Conservation (phyloP, 2,329 filamentous ascomycete genomes). For the Ophiostoma pallidulum region DNA sequence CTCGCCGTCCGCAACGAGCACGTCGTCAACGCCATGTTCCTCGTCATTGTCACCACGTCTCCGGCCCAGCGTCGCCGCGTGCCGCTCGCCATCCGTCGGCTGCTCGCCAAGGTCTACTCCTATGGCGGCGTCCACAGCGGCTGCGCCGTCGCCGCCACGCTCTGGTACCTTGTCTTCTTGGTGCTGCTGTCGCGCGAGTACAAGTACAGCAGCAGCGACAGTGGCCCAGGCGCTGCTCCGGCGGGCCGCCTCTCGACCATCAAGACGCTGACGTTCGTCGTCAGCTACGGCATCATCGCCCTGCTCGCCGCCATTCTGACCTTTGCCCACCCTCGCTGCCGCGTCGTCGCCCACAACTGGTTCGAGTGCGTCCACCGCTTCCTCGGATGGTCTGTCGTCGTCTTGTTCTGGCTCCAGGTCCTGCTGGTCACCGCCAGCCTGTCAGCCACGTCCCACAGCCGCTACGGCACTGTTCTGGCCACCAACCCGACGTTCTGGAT, state of each 20-base stretch:
- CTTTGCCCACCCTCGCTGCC: conserved; percentile 23
- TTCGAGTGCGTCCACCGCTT: conserved; percentile 30
- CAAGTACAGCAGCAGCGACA: background rate
- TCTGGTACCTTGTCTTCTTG: conserved; percentile 36
- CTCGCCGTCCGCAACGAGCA: conserved; percentile 42
- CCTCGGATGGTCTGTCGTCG: conserved; percentile 24
- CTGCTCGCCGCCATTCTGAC: conserved; percentile 22
- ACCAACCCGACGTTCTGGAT: conserved; percentile 53
- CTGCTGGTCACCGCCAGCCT: conserved; percentile 43
- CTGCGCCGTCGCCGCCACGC: conserved; percentile 37
- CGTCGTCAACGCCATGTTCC: conserved; percentile 42
- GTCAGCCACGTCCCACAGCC: conserved; percentile 19
- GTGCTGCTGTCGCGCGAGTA: conserved; percentile 26
- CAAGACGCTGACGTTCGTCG: conserved; percentile 20
- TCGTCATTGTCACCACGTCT: conserved; percentile 26
- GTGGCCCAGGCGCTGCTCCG: too few species aligned
- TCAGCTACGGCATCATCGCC: conserved; percentile 22
- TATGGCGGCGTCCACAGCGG: conserved; percentile 45
- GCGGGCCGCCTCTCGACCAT: conserved; percentile 14
- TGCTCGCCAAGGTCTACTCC: conserved; percentile 42
- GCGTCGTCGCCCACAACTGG: conserved; percentile 24
- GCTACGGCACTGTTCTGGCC: conserved; percentile 29
- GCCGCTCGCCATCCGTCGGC: conserved; percentile 35
- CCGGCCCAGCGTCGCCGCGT: conserved; percentile 3
- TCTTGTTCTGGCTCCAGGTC: conserved; percentile 55